These are phyloP conservation scores for Linnemannia zychae DNA, from an alignment of 192 early-diverging fungal species.

Conservation along the genomic window DNA sequence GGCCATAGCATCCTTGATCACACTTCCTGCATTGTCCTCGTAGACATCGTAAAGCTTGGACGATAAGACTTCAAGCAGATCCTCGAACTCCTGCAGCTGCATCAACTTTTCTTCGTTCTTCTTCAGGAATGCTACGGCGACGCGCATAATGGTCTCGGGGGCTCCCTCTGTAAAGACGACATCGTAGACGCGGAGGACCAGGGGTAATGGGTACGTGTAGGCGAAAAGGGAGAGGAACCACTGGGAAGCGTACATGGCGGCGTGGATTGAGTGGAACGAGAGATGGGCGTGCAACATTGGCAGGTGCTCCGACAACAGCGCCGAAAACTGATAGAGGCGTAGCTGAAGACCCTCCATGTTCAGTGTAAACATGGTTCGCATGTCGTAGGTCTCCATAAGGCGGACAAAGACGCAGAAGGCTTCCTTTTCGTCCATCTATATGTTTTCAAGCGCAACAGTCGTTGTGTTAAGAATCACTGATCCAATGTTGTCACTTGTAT, in stretches of 20 bases:
- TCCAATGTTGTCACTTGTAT: neutral
- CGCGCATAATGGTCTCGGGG: conserved; percentile 88
- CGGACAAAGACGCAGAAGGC: conserved; percentile 96
- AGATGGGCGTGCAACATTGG: conserved; percentile 88
- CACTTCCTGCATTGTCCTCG: conserved; percentile 65
- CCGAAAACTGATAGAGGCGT: conserved; percentile 89
- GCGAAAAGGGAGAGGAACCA: conserved; percentile 99
- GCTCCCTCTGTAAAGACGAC: conserved; percentile 93
- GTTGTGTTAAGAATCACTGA: neutral
- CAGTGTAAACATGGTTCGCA: conserved; percentile 94
- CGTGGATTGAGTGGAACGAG: conserved; percentile 74
- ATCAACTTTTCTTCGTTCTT: conserved; percentile 82
- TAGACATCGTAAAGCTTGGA: conserved; percentile 87
- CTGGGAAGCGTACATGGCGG: conserved; percentile 94
- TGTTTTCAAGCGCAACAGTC: neutral
- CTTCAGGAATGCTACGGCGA: conserved; percentile 91
- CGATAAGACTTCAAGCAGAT: conserved; percentile 85
- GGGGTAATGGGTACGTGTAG: conserved; percentile 90
- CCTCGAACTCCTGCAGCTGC: conserved; percentile 81
- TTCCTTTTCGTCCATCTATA: conserved; percentile 92
- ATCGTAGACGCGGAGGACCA: conserved; percentile 95
- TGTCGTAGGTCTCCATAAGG: conserved; percentile 93
- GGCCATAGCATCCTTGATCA: conserved; percentile 86
- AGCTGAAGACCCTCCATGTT: conserved; percentile 95
- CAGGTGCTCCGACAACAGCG: conserved; percentile 78